phyloP scores from a whole-genome alignment of 164 flowering plant genomes.

The Stephania japonica region DNA sequence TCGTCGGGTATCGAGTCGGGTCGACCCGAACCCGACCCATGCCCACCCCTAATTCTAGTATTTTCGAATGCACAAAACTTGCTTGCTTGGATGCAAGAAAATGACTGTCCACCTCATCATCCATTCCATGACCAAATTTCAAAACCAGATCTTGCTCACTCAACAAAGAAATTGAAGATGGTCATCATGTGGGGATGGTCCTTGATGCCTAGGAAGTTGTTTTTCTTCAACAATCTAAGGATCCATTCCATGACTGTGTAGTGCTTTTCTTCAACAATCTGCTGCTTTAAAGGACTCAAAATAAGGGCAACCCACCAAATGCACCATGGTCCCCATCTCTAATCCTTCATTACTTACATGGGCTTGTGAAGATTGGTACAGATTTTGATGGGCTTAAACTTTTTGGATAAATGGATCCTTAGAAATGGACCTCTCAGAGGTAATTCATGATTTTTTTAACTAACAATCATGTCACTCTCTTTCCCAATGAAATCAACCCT shows the following conservation, averaged over 20 bases:
- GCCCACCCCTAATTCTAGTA: too few species aligned
- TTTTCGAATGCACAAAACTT: too few species aligned
- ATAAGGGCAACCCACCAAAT: neutral
- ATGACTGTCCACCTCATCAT: too few species aligned
- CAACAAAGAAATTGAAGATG: slow-evolving; percentile 4
- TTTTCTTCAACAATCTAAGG: slow-evolving; percentile 24
- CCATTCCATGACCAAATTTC: slow-evolving; percentile 21
- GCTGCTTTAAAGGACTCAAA: slow-evolving; percentile 43
- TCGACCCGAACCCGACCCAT: too few species aligned
- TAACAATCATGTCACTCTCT: neutral
- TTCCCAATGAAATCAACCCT: neutral
- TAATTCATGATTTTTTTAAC: slow-evolving; percentile 5
- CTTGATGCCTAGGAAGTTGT: slow-evolving; percentile 8
- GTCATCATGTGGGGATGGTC: neutral
- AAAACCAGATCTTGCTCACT: slow-evolving; percentile 30
- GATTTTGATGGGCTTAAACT: slow-evolving; percentile 5
- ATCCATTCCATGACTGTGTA: slow-evolving; percentile 8
- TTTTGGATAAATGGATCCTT: slow-evolving; percentile 1
- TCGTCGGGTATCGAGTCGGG: too few species aligned
- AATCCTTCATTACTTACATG: neutral
- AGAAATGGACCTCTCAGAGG: slow-evolving; percentile 14
- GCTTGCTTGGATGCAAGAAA: too few species aligned
- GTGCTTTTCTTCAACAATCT: slow-evolving; percentile 28
- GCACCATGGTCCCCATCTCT: neutral
- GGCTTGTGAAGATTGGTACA: slow-evolving; percentile 13